Conservation (phyloP, 1,284 basidiomycete species). For the Irpex sp. region DNA sequence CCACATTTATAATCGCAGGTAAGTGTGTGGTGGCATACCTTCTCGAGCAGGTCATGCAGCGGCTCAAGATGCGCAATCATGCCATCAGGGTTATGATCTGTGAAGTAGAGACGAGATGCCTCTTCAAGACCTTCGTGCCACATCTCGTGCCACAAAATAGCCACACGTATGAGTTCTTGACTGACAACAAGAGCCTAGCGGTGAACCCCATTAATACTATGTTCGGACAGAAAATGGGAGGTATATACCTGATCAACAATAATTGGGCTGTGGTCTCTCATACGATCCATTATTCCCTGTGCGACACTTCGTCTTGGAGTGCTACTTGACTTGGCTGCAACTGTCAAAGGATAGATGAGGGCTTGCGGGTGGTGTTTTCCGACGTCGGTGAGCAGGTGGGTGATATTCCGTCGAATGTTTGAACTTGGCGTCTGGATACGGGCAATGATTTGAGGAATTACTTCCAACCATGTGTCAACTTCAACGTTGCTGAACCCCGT, state of each 20-base stretch:
- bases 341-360: constrained; percentile 95
- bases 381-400: constrained; percentile 87
- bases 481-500: constrained; percentile 89
- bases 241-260: constrained; percentile 82
- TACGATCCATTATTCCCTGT: constrained; percentile 86
- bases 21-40: constrained; percentile 44
- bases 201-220: too few relatives aligned
- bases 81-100: constrained; percentile 97
- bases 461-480: constrained; percentile 98
- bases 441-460: constrained; percentile 99
- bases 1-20: not conserved
- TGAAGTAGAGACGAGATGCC: constrained; percentile 95
- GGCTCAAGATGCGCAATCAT: constrained; percentile 97
- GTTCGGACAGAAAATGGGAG: not conserved
- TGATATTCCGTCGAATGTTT: constrained; percentile 89
- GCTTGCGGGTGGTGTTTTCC: constrained; percentile 98
- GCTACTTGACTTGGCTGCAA: constrained; percentile 96
- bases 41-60: constrained; percentile 91
- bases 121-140: constrained; percentile 99
- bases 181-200: constrained; percentile 85
- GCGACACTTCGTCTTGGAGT: constrained; percentile 82
- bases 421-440: constrained; percentile 93
- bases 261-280: constrained; percentile 87
- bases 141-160: constrained; percentile 98
- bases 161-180: constrained; percentile 94